A percentile compares a stretch with the other conserved stretches of the same genome.
Evolutionary conservation across 2,329 filamentous ascomycete genomes (phyloP).

Genomic region (Grosmannia huntii): DNA sequence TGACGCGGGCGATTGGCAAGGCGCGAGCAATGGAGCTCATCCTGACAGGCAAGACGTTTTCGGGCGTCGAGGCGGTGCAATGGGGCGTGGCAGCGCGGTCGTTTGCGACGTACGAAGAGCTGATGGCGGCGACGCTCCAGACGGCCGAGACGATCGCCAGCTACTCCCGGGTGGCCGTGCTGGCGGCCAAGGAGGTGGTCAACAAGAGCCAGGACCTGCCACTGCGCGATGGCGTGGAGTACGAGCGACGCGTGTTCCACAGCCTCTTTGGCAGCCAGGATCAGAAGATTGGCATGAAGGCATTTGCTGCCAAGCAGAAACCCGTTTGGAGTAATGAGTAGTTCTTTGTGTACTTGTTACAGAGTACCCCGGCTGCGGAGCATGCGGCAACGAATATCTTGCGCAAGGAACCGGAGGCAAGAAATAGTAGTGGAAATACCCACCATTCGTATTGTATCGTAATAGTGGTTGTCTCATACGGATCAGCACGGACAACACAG

Average conservation of each 20-base stretch:
- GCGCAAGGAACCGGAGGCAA: not conserved
- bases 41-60: conserved; percentile 73
- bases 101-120: conserved; percentile 66
- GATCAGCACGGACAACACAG: not conserved
- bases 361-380: too few relatives aligned
- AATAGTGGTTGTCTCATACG: too few relatives aligned
- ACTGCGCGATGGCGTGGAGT: conserved; percentile 84
- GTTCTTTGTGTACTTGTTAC: not conserved
- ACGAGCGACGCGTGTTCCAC: conserved; percentile 87
- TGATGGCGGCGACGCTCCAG: conserved; percentile 68
- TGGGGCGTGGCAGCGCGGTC: conserved; percentile 84
- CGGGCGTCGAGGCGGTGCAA: conserved; percentile 67
- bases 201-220: conserved; percentile 95
- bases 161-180: conserved; percentile 74
- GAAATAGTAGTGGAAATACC: not conserved
- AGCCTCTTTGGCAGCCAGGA: conserved; percentile 85
- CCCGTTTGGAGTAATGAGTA: conserved; percentile 78
- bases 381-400: too few relatives aligned
- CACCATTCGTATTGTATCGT: not conserved
- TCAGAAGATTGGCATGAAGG: conserved; percentile 94
- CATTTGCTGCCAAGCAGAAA: conserved; percentile 92
- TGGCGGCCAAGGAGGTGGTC: conserved; percentile 93
- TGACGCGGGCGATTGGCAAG: conserved; percentile 76
- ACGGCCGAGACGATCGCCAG: conserved; percentile 83
- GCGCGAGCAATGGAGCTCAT: conserved; percentile 84